phyloP scores from a whole-genome alignment of 169 alveolate species.

The Eimeria maxima region DNA sequence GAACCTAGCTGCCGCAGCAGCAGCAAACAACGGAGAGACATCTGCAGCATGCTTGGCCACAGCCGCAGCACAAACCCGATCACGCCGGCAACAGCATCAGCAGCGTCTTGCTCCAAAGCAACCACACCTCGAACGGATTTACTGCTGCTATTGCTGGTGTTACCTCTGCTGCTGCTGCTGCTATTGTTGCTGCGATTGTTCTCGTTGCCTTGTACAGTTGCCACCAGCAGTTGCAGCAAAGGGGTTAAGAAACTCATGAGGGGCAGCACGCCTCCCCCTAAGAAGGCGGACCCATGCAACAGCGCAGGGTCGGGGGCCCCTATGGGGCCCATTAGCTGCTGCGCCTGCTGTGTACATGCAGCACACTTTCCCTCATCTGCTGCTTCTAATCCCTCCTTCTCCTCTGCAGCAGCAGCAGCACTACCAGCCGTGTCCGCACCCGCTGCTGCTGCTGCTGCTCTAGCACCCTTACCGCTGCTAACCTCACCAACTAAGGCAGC shows the following conservation, averaged over 20 bases:
- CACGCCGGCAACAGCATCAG: not conserved
- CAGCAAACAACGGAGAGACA: conserved; percentile 68
- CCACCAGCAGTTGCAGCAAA: conserved; percentile 46
- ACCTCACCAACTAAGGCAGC: not conserved
- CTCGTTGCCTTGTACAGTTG: not conserved
- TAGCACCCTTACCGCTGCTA: not conserved
- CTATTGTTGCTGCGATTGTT: not conserved
- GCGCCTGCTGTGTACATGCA: conserved; percentile 14
- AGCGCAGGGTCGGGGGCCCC: conserved; percentile 27
- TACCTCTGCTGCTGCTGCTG: conserved; percentile 14
- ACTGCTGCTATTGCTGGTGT: not conserved
- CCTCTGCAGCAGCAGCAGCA: conserved; percentile 45
- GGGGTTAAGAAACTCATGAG: conserved; percentile 46
- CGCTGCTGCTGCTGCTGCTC: conserved; percentile 51
- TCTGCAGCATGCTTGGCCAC: conserved; percentile 76
- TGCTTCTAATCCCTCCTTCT: not conserved
- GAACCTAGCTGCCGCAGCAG: conserved; percentile 71
- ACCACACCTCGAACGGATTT: not conserved
- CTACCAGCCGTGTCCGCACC: not conserved
- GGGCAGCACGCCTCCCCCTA: conserved; percentile 58
- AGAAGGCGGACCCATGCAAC: conserved; percentile 69
- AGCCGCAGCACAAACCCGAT: conserved; percentile 68
- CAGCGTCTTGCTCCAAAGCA: not conserved
- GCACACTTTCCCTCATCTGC: not conserved
- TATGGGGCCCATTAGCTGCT: conserved; percentile 27